phyloP scores from a whole-genome alignment of 768 basidiomycete species.

The Psilocybe cyanescens region DNA sequence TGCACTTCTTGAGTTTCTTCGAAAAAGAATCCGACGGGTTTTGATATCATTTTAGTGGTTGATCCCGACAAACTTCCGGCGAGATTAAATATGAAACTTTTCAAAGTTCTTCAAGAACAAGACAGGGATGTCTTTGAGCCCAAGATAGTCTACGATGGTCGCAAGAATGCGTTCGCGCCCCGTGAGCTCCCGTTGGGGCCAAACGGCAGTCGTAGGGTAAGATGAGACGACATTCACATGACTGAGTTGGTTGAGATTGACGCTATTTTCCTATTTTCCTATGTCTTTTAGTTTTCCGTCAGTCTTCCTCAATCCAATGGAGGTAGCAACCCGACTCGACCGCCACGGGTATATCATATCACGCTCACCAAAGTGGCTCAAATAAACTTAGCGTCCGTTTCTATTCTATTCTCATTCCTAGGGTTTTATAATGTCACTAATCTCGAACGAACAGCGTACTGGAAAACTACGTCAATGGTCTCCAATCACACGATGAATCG shows the following conservation, averaged over 20 bases:
- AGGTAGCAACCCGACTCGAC: constrained; percentile 38
- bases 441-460: constrained; percentile 48
- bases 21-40: background rate
- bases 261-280: background rate
- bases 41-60: constrained; percentile 45
- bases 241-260: background rate
- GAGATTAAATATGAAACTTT: constrained; percentile 68
- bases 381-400: constrained; percentile 32
- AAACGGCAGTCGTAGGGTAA: constrained; percentile 52
- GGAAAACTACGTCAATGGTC: constrained; percentile 57
- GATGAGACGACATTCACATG: background rate
- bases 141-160: constrained; percentile 75
- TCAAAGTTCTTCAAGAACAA: constrained; percentile 61
- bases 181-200: constrained; percentile 60
- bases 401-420: background rate
- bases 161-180: constrained; percentile 72
- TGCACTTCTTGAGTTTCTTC: background rate
- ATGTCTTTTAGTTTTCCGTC: constrained; percentile 59
- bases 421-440: background rate
- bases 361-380: constrained; percentile 57
- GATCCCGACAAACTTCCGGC: constrained; percentile 69
- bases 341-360: constrained; percentile 69
- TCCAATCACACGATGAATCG: constrained; percentile 63
- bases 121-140: constrained; percentile 73
- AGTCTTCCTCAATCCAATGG: constrained; percentile 45